phyloP scores from a whole-genome alignment of 352 stramenopile species.

The Pythium volutum region DNA sequence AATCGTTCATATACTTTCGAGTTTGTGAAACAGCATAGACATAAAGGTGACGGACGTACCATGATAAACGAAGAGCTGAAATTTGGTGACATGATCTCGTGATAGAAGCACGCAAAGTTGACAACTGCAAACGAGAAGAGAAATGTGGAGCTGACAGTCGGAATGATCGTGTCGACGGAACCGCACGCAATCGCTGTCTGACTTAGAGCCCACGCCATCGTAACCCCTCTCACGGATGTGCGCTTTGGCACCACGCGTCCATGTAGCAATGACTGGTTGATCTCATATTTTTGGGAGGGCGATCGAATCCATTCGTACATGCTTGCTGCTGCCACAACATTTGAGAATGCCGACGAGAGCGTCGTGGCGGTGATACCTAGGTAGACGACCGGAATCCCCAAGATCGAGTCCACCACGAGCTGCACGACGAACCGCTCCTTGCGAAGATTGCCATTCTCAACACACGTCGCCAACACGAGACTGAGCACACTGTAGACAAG shows the following conservation, averaged over 20 bases:
- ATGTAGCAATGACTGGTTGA: background rate
- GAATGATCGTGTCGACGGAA: constrained; percentile 39
- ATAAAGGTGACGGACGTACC: constrained; percentile 23
- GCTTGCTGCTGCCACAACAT: constrained; percentile 32
- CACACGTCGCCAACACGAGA: constrained; percentile 32
- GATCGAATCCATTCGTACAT: constrained; percentile 1
- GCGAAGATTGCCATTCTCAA: constrained; percentile 30
- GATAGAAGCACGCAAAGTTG: constrained; percentile 57
- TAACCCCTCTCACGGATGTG: background rate
- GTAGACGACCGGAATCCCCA: constrained; percentile 43
- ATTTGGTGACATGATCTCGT: constrained; percentile 37
- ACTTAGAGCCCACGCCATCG: constrained; percentile 32
- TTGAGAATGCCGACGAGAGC: constrained; percentile 47
- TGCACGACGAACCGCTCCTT: constrained; percentile 37
- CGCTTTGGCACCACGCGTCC: background rate
- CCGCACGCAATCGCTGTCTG: constrained; percentile 37
- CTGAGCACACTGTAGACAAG: constrained; percentile 32
- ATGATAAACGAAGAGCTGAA: constrained; percentile 44
- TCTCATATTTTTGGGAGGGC: background rate
- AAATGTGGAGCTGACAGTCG: constrained; percentile 40
- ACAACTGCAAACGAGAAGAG: constrained; percentile 46
- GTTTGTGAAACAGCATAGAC: too few relatives aligned
- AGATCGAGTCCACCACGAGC: constrained; percentile 41
- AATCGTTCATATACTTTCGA: too few relatives aligned
- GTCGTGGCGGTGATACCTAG: constrained; percentile 40